A percentile compares a stretch with the other conserved stretches of the same genome.
Evolutionary conservation across 2,329 filamentous ascomycete genomes (phyloP).

Genomic region (Exophiala sideris): DNA sequence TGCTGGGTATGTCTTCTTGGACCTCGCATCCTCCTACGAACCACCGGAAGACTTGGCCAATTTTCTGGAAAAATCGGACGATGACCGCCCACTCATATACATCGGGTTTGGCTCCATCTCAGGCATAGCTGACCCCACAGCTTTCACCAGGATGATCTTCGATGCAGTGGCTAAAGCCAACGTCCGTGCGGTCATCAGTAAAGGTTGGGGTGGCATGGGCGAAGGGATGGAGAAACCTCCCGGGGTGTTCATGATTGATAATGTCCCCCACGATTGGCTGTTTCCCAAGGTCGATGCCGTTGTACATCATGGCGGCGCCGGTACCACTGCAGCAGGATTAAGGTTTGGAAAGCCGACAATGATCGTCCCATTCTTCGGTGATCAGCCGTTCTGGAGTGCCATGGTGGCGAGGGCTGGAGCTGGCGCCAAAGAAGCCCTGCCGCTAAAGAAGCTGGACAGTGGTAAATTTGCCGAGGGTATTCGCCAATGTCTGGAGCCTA

Average conservation of each 20-base stretch:
- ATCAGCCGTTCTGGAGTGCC: constrained; percentile 47
- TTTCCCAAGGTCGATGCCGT: constrained; percentile 37
- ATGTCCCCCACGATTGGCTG: constrained; percentile 40
- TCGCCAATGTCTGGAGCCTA: constrained; percentile 33
- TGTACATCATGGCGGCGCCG: constrained; percentile 38
- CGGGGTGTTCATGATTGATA: constrained; percentile 35
- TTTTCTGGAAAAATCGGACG: constrained; percentile 29
- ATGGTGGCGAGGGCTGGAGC: constrained; percentile 44
- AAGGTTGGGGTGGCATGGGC: constrained; percentile 39
- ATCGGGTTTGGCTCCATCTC: constrained; percentile 37
- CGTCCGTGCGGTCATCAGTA: constrained; percentile 37
- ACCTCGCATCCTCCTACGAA: constrained; percentile 44
- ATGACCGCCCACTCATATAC: constrained; percentile 33
- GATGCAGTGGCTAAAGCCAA: constrained; percentile 34
- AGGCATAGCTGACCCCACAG: constrained; percentile 36
- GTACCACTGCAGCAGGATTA: constrained; percentile 38
- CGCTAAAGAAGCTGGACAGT: constrained; percentile 35
- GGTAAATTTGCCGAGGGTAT: constrained; percentile 39
- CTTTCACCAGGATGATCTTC: constrained; percentile 36
- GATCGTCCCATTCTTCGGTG: constrained; percentile 44
- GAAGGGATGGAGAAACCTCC: constrained; percentile 31
- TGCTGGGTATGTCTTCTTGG: constrained; percentile 55
- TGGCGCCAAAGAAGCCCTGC: constrained; percentile 38
- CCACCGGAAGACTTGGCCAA: constrained; percentile 39
- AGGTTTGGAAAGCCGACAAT: constrained; percentile 36